Evolutionary conservation across 192 early-diverging fungal genomes (phyloP).

Genomic region (Podila epicladia): DNA sequence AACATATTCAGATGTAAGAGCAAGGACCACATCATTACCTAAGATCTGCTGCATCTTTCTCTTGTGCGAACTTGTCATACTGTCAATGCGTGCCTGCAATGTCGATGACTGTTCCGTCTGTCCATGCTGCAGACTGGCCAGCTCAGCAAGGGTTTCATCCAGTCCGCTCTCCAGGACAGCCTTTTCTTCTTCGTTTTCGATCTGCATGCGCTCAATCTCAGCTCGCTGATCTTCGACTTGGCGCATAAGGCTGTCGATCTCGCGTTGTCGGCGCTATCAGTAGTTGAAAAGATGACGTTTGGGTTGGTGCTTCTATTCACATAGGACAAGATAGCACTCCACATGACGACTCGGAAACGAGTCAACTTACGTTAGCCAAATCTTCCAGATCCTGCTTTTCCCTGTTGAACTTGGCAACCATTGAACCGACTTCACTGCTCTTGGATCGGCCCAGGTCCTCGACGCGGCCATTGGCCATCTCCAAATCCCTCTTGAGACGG

Average conservation of each 20-base stretch:
- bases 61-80: conserved; percentile 69
- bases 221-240: conserved; percentile 84
- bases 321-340: not conserved
- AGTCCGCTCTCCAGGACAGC: conserved; percentile 78
- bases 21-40: conserved; percentile 29
- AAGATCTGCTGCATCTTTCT: conserved; percentile 75
- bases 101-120: conserved; percentile 7
- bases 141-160: conserved; percentile 77
- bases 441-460: conserved; percentile 82
- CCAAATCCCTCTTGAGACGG: conserved; percentile 81
- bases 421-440: conserved; percentile 83
- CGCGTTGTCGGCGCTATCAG: conserved; percentile 48
- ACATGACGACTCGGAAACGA: not conserved
- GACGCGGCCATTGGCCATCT: conserved; percentile 78
- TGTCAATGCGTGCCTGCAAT: conserved; percentile 67
- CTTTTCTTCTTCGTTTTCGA: conserved; percentile 80
- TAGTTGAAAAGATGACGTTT: not conserved
- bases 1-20: too few species aligned
- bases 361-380: conserved; percentile 53
- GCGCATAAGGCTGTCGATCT: conserved; percentile 49
- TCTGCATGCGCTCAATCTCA: conserved; percentile 65
- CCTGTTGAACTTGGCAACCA: conserved; percentile 82
- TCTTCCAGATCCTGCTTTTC: conserved; percentile 88
- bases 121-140: conserved; percentile 55
- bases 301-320: not conserved